A percentile compares a stretch with the other conserved stretches of the same genome.
These are phyloP conservation scores for Bruguiera parviflora DNA, from an alignment of 345 rosid species.

Conservation along the genomic window DNA sequence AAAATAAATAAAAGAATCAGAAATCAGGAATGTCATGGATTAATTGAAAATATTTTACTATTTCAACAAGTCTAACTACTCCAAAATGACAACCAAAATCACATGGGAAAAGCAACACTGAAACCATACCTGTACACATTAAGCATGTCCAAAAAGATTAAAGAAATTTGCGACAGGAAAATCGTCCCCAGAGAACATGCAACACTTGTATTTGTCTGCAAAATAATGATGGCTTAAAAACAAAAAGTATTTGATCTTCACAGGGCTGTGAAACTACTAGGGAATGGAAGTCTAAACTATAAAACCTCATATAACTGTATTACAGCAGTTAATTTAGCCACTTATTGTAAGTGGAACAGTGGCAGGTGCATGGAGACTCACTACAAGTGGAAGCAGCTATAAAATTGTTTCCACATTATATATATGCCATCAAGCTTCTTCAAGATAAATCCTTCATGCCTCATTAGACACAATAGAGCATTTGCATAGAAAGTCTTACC, in stretches of 20 bases:
- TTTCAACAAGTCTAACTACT: constrained; percentile 2
- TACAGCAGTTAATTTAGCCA: too few relatives aligned
- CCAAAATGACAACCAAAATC: background rate
- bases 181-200: constrained; percentile 90
- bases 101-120: background rate
- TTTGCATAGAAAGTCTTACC: constrained; percentile 34
- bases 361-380: too few relatives aligned
- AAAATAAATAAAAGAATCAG: constrained; percentile 15
- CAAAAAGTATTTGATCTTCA: background rate
- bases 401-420: too few relatives aligned
- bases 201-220: constrained; percentile 98
- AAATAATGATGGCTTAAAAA: constrained; percentile 15
- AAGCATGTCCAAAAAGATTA: constrained; percentile 96
- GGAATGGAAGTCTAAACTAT: background rate
- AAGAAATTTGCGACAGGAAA: constrained; percentile 80
- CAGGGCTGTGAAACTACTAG: background rate
- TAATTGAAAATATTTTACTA: background rate
- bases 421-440: too few relatives aligned
- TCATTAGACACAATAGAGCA: background rate
- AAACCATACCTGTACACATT: constrained; percentile 82
- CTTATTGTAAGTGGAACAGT: too few relatives aligned
- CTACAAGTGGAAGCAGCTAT: too few relatives aligned
- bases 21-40: constrained; percentile 6
- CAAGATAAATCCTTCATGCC: background rate
- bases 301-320: background rate